Conservation (phyloP, 2,329 filamentous ascomycete genomes). For the Cladobotryum mycophilum region DNA sequence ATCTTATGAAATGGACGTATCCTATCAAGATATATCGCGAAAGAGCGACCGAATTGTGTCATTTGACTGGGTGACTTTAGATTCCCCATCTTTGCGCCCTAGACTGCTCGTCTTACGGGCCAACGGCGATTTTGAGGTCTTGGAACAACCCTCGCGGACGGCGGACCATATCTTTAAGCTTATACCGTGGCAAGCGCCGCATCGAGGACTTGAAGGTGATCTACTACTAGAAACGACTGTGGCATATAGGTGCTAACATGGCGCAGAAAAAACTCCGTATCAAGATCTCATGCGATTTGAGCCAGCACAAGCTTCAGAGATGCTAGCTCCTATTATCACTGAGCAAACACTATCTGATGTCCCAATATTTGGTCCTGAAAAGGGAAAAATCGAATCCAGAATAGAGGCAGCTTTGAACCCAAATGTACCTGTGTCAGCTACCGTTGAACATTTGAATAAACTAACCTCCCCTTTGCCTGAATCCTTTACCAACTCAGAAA, state of each 20-base stretch:
- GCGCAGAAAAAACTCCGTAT: conserved; percentile 44
- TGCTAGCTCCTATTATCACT: conserved; percentile 49
- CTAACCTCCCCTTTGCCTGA: conserved; percentile 32
- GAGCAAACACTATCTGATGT: conserved; percentile 48
- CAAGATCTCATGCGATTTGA: conserved; percentile 55
- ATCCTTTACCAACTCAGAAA: conserved; percentile 34
- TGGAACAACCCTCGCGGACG: conserved; percentile 54
- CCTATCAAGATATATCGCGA: conserved; percentile 44
- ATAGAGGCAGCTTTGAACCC: conserved; percentile 36
- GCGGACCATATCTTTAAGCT: conserved; percentile 54
- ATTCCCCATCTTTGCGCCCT: conserved; percentile 48
- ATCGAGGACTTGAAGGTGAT: conserved; percentile 50
- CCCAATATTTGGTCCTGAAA: conserved; percentile 51
- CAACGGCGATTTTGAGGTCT: conserved; percentile 55
- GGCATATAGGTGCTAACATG: background rate
- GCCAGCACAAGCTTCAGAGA: conserved; percentile 42
- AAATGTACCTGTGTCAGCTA: conserved; percentile 26
- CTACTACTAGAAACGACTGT: background rate
- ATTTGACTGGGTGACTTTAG: conserved; percentile 60
- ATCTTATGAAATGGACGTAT: conserved; percentile 57
- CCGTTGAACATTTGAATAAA: conserved; percentile 32
- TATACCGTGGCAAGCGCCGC: conserved; percentile 54
- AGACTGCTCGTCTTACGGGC: conserved; percentile 55
- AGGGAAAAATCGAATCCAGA: conserved; percentile 35
- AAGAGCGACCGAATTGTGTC: conserved; percentile 58